These are phyloP conservation scores for Wilcoxina mikolae DNA, from an alignment of 495 filamentous ascomycete species.

Conservation along the genomic window DNA sequence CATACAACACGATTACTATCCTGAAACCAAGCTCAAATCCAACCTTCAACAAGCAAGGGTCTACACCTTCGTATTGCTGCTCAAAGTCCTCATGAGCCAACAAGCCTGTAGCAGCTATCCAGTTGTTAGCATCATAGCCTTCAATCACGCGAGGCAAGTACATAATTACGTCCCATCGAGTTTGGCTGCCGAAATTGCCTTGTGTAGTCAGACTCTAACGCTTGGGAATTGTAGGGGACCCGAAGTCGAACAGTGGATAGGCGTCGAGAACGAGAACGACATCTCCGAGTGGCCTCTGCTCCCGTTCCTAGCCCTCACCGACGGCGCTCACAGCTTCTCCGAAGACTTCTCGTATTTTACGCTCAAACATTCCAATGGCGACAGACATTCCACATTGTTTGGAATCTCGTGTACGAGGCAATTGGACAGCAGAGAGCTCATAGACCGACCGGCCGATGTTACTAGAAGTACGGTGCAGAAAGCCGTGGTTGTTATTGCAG, in stretches of 20 bases:
- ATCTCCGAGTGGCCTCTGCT: slow-evolving; percentile 84
- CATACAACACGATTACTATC: no score
- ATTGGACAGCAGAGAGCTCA: slow-evolving; percentile 61
- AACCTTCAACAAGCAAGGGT: neutral
- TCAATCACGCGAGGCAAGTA: slow-evolving; percentile 73
- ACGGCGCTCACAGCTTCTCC: slow-evolving; percentile 80
- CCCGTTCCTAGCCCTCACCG: slow-evolving; percentile 94
- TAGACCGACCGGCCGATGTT: slow-evolving; percentile 69
- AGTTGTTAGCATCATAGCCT: slow-evolving; percentile 82
- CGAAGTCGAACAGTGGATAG: slow-evolving; percentile 86
- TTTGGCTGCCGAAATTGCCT: neutral
- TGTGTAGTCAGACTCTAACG: neutral
- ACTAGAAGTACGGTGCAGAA: slow-evolving; percentile 95
- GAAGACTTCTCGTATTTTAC: slow-evolving; percentile 99
- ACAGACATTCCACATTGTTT: slow-evolving; percentile 60
- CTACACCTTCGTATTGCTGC: neutral
- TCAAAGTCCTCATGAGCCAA: slow-evolving; percentile 1
- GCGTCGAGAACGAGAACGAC: slow-evolving; percentile 58
- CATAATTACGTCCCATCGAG: neutral
- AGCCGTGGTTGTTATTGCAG: slow-evolving; percentile 91
- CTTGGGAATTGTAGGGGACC: slow-evolving; percentile 48
- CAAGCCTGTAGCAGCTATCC: slow-evolving; percentile 28
- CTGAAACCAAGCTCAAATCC: no score
- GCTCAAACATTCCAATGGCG: slow-evolving; percentile 33
- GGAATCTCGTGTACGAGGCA: slow-evolving; percentile 92